Evolutionary conservation across 768 basidiomycete genomes (phyloP).

Genomic region (Zangia roseola): DNA sequence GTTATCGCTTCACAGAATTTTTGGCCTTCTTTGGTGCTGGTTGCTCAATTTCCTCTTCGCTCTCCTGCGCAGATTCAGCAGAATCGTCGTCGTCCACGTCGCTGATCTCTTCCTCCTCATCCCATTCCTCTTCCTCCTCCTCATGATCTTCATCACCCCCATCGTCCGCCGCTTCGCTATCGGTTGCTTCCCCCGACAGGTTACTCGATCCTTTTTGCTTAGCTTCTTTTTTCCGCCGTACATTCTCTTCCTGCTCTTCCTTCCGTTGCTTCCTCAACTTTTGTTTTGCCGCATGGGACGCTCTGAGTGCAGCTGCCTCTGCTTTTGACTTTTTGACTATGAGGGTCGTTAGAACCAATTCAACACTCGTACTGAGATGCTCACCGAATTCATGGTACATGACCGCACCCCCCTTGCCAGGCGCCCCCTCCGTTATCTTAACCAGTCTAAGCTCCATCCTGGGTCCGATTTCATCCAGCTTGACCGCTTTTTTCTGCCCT

Average conservation of each 20-base stretch:
- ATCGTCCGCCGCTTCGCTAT: slow-evolving; percentile 43
- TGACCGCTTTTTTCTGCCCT: slow-evolving; percentile 87
- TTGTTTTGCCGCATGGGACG: slow-evolving; percentile 75
- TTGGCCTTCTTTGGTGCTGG: slow-evolving; percentile 57
- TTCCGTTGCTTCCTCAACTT: slow-evolving; percentile 73
- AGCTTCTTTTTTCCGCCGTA: slow-evolving; percentile 71
- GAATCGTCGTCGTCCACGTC: slow-evolving; percentile 50
- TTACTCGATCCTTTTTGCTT: slow-evolving; percentile 27
- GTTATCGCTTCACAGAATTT: slow-evolving; percentile 46
- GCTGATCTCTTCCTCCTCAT: slow-evolving; percentile 65
- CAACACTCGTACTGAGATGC: slow-evolving; percentile 27
- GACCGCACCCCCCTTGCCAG: slow-evolving; percentile 90
- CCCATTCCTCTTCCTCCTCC: slow-evolving; percentile 43
- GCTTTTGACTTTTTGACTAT: slow-evolving; percentile 89
- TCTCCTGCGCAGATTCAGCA: slow-evolving; percentile 41
- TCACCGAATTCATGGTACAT: slow-evolving; percentile 93
- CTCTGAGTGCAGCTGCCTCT: slow-evolving; percentile 63
- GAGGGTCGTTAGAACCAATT: slow-evolving; percentile 5
- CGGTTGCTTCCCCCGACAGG: slow-evolving; percentile 32
- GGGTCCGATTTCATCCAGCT: slow-evolving; percentile 92
- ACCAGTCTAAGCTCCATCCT: slow-evolving; percentile 90
- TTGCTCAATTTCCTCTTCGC: slow-evolving; percentile 47
- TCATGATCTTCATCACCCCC: slow-evolving; percentile 39
- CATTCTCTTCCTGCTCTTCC: slow-evolving; percentile 91
- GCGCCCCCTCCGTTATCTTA: slow-evolving; percentile 92